Evolutionary conservation across 176 grass and related monocot species (phyloP).

Genomic region (Leersia perrieri): DNA sequence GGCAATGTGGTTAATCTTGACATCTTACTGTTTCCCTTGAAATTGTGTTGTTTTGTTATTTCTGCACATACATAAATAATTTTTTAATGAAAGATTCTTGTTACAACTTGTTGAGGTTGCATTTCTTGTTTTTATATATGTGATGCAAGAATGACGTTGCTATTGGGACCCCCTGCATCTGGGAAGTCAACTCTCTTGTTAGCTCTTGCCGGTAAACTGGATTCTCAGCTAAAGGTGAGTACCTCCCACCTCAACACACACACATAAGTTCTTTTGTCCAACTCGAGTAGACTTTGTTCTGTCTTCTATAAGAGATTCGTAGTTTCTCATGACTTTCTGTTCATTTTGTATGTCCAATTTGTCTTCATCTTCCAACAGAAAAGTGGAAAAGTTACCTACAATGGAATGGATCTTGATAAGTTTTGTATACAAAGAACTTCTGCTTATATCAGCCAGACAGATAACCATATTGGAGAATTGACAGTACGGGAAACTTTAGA

Average conservation of each 20-base stretch:
- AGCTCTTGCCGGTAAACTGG: slow-evolving; percentile 66
- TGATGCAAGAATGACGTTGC: slow-evolving; percentile 64
- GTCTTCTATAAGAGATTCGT: background rate
- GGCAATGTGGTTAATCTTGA: background rate
- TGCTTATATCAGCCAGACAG: slow-evolving; percentile 81
- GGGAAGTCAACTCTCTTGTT: slow-evolving; percentile 67
- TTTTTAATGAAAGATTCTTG: background rate
- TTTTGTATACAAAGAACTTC: slow-evolving; percentile 72
- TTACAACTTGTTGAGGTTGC: background rate
- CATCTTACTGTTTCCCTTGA: background rate
- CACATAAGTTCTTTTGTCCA: background rate
- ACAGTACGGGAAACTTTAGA: slow-evolving; percentile 74
- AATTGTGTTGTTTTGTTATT: background rate
- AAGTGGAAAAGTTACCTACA: slow-evolving; percentile 61
- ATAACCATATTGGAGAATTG: slow-evolving; percentile 71
- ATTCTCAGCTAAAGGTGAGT: slow-evolving; percentile 61
- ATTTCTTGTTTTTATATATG: background rate
- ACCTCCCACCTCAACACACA: background rate
- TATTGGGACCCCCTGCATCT: slow-evolving; percentile 71
- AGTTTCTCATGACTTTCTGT: background rate
- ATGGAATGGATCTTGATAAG: slow-evolving; percentile 46
- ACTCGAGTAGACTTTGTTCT: background rate
- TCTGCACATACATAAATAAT: background rate
- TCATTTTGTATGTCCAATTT: too few relatives aligned
- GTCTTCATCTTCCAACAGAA: slow-evolving; percentile 28